Conservation (phyloP, 1,139 yeast genomes). For the Kodamaea plutei region DNA sequence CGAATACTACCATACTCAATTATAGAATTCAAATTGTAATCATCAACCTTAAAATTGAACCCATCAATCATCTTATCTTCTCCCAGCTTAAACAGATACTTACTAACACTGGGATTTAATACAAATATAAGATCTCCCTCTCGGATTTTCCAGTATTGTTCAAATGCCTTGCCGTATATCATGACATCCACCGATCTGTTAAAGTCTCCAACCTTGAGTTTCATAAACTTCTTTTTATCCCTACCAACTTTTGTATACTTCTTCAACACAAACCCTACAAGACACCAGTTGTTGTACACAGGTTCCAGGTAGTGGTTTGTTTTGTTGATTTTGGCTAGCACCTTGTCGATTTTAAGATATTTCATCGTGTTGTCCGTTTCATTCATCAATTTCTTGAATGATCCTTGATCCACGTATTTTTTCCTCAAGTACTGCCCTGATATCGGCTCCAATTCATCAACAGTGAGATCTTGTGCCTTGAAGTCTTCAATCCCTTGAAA, state of each 20-base stretch:
- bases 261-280: slow-evolving; percentile 59
- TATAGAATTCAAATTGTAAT: slow-evolving; percentile 45
- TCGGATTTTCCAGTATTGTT: slow-evolving; percentile 65
- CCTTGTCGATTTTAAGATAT: slow-evolving; percentile 50
- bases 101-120: slow-evolving; percentile 62
- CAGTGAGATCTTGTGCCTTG: slow-evolving; percentile 8
- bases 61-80: slow-evolving; percentile 23
- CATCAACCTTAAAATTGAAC: slow-evolving; percentile 58
- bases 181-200: slow-evolving; percentile 51
- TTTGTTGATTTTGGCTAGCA: slow-evolving; percentile 52
- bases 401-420: slow-evolving; percentile 41
- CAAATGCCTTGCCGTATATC: slow-evolving; percentile 64
- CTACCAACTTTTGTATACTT: slow-evolving; percentile 53
- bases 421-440: slow-evolving; percentile 22
- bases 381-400: slow-evolving; percentile 30
- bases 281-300: slow-evolving; percentile 67
- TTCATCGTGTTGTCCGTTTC: slow-evolving; percentile 35
- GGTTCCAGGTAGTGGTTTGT: slow-evolving; percentile 75
- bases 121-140: slow-evolving; percentile 74
- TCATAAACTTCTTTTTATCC: slow-evolving; percentile 50
- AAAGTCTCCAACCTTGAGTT: slow-evolving; percentile 66
- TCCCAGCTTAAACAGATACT: slow-evolving; percentile 12
- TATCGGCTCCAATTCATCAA: slow-evolving; percentile 12
- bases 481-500: slow-evolving; percentile 14
- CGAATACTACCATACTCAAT: slow-evolving; percentile 72